Evolutionary conservation across 2,329 filamentous ascomycete species (phyloP).

Genomic region (Pseudogymnoascus sp.): DNA sequence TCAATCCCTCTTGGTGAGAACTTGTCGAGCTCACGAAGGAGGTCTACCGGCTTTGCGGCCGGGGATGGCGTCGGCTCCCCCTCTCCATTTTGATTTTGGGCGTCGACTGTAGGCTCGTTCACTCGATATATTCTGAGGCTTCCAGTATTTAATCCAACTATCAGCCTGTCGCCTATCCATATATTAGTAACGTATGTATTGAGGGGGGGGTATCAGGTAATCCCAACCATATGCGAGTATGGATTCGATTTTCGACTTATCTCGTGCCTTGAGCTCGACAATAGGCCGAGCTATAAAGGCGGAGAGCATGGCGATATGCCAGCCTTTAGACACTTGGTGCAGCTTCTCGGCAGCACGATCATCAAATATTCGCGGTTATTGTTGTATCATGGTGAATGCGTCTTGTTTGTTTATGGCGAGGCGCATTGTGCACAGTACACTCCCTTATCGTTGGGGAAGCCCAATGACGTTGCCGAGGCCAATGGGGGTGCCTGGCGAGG

Average conservation of each 20-base stretch:
- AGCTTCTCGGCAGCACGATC: background rate
- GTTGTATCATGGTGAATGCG: background rate
- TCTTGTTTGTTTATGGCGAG: background rate
- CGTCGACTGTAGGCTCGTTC: slow-evolving; percentile 54
- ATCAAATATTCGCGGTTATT: background rate
- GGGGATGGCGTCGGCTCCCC: slow-evolving; percentile 24
- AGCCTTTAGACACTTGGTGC: background rate
- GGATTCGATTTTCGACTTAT: slow-evolving; percentile 96
- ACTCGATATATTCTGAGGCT: slow-evolving; percentile 84
- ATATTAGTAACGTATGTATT: background rate
- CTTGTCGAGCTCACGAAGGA: slow-evolving; percentile 86
- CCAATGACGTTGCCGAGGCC: slow-evolving; percentile 3
- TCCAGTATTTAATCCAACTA: slow-evolving; percentile 88
- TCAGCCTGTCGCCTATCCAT: slow-evolving; percentile 67
- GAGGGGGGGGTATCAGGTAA: slow-evolving; percentile 5
- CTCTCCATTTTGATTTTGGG: slow-evolving; percentile 33
- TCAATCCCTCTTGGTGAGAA: slow-evolving; percentile 87
- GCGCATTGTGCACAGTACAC: background rate
- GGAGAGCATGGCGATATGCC: slow-evolving; percentile 68
- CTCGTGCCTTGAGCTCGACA: slow-evolving; percentile 89
- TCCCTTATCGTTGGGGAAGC: slow-evolving; percentile 6
- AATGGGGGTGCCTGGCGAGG: background rate
- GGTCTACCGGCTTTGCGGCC: slow-evolving; percentile 59
- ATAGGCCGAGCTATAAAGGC: slow-evolving; percentile 95
- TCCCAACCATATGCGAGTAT: slow-evolving; percentile 76